phyloP scores from a whole-genome alignment of 1,284 basidiomycete species.

The Lentinula novae-zelandiae region DNA sequence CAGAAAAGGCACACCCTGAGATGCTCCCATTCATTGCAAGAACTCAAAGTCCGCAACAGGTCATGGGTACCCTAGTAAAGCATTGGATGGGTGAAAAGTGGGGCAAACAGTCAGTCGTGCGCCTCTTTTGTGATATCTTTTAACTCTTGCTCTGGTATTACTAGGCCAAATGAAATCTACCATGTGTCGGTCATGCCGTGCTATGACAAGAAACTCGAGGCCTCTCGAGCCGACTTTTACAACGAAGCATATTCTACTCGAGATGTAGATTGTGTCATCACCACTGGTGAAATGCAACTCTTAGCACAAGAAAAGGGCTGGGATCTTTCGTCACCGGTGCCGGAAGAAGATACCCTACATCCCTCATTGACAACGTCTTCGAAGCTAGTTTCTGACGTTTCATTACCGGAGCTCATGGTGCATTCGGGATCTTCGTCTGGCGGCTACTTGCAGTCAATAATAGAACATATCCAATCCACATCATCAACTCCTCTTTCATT shows the following conservation, averaged over 20 bases:
- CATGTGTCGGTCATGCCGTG: constrained; percentile 99
- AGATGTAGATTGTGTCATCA: constrained; percentile 97
- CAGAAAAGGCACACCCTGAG: constrained; percentile 95
- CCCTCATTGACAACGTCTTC: constrained; percentile 8
- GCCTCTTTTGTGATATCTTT: background rate
- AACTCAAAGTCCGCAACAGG: constrained; percentile 91
- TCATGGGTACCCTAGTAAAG: constrained; percentile 94
- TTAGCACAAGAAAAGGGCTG: constrained; percentile 83
- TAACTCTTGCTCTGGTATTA: background rate
- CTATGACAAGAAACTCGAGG: constrained; percentile 99
- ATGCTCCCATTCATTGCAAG: constrained; percentile 87
- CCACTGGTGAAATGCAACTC: constrained; percentile 91
- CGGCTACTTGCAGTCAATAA: constrained; percentile 83
- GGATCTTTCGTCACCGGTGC: constrained; percentile 62
- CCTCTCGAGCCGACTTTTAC: constrained; percentile 89
- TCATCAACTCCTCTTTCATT: constrained; percentile 48
- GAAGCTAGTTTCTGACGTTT: constrained; percentile 14
- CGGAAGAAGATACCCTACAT: constrained; percentile 37
- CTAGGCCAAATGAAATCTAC: constrained; percentile 81
- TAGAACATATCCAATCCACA: constrained; percentile 43
- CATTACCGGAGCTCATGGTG: constrained; percentile 69
- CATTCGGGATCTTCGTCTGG: constrained; percentile 92
- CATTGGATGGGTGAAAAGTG: constrained; percentile 68
- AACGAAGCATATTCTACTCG: constrained; percentile 75
- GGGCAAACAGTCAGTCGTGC: constrained; percentile 56